Percentiles rank a stretch among this genome's conserved stretches.
phyloP scores from a whole-genome alignment of 306 rosid genomes.

The Acmispon strigosus region DNA sequence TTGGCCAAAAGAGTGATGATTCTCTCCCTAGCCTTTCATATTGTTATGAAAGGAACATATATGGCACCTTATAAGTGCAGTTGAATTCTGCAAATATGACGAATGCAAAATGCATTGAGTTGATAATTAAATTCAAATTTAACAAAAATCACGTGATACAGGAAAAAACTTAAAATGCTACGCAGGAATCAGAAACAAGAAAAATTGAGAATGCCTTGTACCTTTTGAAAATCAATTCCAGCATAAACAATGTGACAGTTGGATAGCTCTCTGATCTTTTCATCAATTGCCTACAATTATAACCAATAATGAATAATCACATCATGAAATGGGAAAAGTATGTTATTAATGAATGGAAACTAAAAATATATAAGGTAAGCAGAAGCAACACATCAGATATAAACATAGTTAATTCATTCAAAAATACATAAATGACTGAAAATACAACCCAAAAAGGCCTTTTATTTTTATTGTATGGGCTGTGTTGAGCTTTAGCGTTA shows the following conservation, averaged over 20 bases:
- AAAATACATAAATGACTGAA: neutral
- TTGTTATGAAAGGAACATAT: neutral
- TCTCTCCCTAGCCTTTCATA: slow-evolving; percentile 3
- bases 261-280: slow-evolving; percentile 90
- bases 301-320: slow-evolving; percentile 7
- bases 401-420: slow-evolving; percentile 16
- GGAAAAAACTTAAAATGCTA: neutral
- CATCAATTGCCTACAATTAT: slow-evolving; percentile 80
- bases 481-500: too few relatives aligned
- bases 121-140: slow-evolving; percentile 7
- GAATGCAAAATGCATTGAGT: slow-evolving; percentile 8
- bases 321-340: slow-evolving; percentile 5
- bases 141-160: neutral
- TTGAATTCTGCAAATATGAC: slow-evolving; percentile 11
- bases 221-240: slow-evolving; percentile 87
- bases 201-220: slow-evolving; percentile 12
- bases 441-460: neutral
- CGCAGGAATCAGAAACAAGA: neutral
- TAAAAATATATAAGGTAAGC: neutral
- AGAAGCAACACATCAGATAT: slow-evolving; percentile 1
- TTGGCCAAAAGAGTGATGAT: neutral
- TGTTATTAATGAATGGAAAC: slow-evolving; percentile 3
- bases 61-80: neutral
- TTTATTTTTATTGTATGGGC: too few relatives aligned
- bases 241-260: slow-evolving; percentile 87